Percentiles rank a stretch among this genome's conserved stretches.
These are phyloP conservation scores for Endoconidiophora polonica DNA, from an alignment of 2,329 filamentous ascomycete genomes.

Conservation along the genomic window DNA sequence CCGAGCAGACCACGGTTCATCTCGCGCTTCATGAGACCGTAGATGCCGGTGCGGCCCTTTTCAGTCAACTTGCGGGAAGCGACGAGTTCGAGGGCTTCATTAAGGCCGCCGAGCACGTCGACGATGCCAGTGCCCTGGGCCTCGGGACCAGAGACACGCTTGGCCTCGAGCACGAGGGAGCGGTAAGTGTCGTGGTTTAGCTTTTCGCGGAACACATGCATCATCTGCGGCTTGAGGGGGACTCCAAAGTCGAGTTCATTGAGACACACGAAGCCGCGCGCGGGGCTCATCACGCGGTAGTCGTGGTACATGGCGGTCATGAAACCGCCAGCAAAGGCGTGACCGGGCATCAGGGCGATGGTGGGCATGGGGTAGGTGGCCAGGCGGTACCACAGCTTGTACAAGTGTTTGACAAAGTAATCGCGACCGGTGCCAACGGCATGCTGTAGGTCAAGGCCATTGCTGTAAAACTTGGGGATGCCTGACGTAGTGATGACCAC, in stretches of 20 bases:
- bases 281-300: conserved; percentile 60
- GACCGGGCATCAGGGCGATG: conserved; percentile 61
- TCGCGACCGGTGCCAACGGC: conserved; percentile 39
- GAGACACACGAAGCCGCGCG: conserved; percentile 57
- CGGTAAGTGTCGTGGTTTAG: conserved; percentile 39
- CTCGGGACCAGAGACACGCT: conserved; percentile 44
- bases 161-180: conserved; percentile 55
- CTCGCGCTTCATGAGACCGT: conserved; percentile 56
- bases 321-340: conserved; percentile 67
- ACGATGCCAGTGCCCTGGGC: conserved; percentile 51
- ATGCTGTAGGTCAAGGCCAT: conserved; percentile 62
- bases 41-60: conserved; percentile 50
- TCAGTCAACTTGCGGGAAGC: conserved; percentile 38
- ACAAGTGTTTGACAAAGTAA: conserved; percentile 35
- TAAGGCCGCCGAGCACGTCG: conserved; percentile 48
- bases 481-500: conserved; percentile 62
- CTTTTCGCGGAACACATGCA: conserved; percentile 57
- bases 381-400: conserved; percentile 7
- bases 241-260: conserved; percentile 72
- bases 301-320: conserved; percentile 73
- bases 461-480: conserved; percentile 66
- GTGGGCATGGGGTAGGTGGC: conserved; percentile 60
- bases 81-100: conserved; percentile 45
- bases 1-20: conserved; percentile 53
- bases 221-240: conserved; percentile 59